Percentiles rank a stretch among this genome's conserved stretches.
Evolutionary conservation across 2,329 filamentous ascomycete species (phyloP).

Genomic region (Aureobasidium sp.): DNA sequence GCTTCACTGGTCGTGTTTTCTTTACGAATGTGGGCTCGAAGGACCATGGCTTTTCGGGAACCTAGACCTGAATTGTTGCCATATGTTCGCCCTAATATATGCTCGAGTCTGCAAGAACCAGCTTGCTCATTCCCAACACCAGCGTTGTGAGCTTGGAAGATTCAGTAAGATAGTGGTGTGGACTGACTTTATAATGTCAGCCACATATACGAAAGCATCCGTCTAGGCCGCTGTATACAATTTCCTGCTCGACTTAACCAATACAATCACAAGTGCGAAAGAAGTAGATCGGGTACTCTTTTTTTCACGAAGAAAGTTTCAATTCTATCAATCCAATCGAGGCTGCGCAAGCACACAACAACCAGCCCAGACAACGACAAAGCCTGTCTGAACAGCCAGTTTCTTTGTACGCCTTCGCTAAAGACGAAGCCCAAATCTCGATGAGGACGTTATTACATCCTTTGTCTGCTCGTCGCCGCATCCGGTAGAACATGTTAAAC

Average conservation of each 20-base stretch:
- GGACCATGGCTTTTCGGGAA: not conserved
- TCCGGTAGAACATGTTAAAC: not conserved
- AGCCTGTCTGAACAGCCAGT: not conserved
- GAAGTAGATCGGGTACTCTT: too few species aligned
- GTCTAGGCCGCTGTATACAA: not conserved
- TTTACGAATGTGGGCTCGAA: not conserved
- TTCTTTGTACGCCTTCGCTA: not conserved
- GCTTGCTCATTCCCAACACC: not conserved
- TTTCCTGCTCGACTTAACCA: not conserved
- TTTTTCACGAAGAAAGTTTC: too few species aligned
- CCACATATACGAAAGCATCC: not conserved
- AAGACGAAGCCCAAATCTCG: not conserved
- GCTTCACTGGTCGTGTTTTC: not conserved
- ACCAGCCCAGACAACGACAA: not conserved
- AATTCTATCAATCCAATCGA: not conserved
- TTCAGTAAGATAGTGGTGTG: too few species aligned
- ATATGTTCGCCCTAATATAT: not conserved
- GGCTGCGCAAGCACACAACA: not conserved
- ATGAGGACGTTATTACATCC: not conserved
- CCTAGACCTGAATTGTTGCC: too few species aligned
- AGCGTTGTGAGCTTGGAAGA: too few species aligned
- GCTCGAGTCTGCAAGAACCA: not conserved
- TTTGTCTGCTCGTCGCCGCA: not conserved
- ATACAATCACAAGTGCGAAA: not conserved
- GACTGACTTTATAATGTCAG: not conserved